A percentile compares a stretch with the other conserved stretches of the same genome.
These are phyloP conservation scores for Penicillium nordicum DNA, from an alignment of 2,329 filamentous ascomycete species.

Conservation along the genomic window DNA sequence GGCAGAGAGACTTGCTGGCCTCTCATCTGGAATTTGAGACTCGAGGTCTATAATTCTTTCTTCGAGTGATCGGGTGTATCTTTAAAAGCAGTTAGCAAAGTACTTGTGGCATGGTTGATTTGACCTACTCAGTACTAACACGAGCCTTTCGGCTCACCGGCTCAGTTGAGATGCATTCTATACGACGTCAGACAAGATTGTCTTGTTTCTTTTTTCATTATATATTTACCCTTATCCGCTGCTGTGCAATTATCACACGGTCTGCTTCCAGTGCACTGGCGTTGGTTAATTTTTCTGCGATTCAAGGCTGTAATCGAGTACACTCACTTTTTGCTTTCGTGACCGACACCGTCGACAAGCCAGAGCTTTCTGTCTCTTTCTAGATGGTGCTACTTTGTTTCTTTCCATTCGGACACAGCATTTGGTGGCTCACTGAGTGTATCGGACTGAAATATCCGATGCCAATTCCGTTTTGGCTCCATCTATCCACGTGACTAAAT, in stretches of 20 bases:
- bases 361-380: constrained; percentile 8
- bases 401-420: constrained; percentile 4
- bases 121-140: constrained; percentile 6
- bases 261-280: constrained; percentile 9
- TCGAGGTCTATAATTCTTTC: constrained; percentile 9
- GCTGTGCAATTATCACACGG: constrained; percentile 13
- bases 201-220: neutral
- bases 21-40: constrained; percentile 2
- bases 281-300: neutral
- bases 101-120: neutral
- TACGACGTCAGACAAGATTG: neutral
- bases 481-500: neutral
- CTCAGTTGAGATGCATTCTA: constrained; percentile 11
- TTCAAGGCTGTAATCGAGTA: neutral
- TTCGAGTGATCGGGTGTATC: constrained; percentile 13
- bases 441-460: constrained; percentile 2
- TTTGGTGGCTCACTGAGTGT: neutral
- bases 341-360: constrained; percentile 13
- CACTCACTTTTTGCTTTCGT: constrained; percentile 12
- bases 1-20: neutral
- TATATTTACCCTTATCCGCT: constrained; percentile 3
- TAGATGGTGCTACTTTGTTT: neutral
- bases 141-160: constrained; percentile 6
- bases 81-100: neutral
- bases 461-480: neutral